Evolutionary conservation across 257 asterid genomes (phyloP).

Genomic region (Gentiana macrophylla): DNA sequence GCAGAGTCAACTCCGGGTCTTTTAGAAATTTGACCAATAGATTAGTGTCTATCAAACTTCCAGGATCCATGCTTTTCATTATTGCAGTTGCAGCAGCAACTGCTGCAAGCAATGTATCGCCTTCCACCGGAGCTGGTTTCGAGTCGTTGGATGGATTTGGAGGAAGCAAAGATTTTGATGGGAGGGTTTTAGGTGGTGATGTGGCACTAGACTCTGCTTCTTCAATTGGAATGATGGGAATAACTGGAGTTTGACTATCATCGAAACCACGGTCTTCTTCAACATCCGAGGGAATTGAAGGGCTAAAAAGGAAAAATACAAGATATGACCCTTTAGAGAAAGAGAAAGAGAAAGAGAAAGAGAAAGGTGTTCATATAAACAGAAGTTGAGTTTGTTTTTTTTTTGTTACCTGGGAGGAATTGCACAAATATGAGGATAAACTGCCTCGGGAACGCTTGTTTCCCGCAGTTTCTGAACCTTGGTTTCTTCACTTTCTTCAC

Average conservation of each 20-base stretch:
- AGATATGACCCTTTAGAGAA: constrained; percentile 10
- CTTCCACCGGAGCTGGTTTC: constrained; percentile 12
- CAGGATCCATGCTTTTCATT: constrained; percentile 16
- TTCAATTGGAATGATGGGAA: constrained; percentile 33
- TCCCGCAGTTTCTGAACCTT: constrained; percentile 20
- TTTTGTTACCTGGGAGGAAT: constrained; percentile 31
- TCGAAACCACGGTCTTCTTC: constrained; percentile 18
- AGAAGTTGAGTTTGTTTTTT: constrained; percentile 1
- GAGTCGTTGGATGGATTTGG: constrained; percentile 7
- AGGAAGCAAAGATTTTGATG: background rate
- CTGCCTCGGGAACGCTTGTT: constrained; percentile 14
- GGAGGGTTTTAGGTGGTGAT: background rate
- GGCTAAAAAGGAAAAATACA: constrained; percentile 18
- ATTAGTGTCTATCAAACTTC: constrained; percentile 21
- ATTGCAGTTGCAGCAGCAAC: constrained; percentile 36
- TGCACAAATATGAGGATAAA: constrained; percentile 21
- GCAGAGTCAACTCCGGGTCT: constrained; percentile 30
- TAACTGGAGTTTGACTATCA: constrained; percentile 18
- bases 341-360: constrained; percentile 6
- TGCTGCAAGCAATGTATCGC: constrained; percentile 21
- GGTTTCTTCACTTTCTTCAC: constrained; percentile 43
- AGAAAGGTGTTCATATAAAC: background rate
- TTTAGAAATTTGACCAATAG: constrained; percentile 26
- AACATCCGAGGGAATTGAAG: constrained; percentile 9
- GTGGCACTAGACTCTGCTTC: constrained; percentile 14